Evolutionary conservation across 2,329 filamentous ascomycete species (phyloP), one percentile per base, ranked within the genome.

Genomic region (Fusarium clavum): DNA sequence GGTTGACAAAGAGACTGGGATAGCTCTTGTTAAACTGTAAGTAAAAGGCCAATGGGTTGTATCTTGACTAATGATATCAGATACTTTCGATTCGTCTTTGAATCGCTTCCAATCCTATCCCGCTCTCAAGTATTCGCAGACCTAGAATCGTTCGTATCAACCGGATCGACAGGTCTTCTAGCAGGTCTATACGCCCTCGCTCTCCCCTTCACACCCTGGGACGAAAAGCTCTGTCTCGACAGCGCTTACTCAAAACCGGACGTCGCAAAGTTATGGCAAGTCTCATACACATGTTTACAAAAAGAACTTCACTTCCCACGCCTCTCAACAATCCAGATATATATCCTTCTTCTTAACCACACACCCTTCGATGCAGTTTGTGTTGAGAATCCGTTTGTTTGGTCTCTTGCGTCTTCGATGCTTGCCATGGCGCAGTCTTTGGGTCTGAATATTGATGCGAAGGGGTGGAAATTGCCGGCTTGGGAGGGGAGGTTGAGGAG

Each of bases 141-240:
- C 5, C 3, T 60, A 3, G n/a, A 32, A 2, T 14, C 9, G 1
- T 57, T 60, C n/a, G 57, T 60, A 6, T 18, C 41, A 1, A 25
- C 38, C 0, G 57, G 52, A 3, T 60, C 57, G 6, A 47, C 57
- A 0, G 57, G 57, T 0, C 10, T 60, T 3, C 18, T 57, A 1
- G 57, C 57, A 11, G 57, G 57, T 3, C 20, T 60, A 14, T 60
- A 60, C 18, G 57, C 52, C 1, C 57, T 60, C 3, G 41, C 57
- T 16, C 10, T 60, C 11, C 57, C 57, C 3, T 60, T 60, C 25
- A 60, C 57, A 4, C 57, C 57, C 1, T 60, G 52, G 52, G 57
- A 60, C 8, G 57, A 60, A 22, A 60, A 60, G 3, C 52, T 60
- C 13, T 60, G 57, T 13, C 57, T 57, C 4, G 57, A 60, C 8